Conservation (phyloP, 2,329 filamentous ascomycete species). For the Cytospora paraplurivora region DNA sequence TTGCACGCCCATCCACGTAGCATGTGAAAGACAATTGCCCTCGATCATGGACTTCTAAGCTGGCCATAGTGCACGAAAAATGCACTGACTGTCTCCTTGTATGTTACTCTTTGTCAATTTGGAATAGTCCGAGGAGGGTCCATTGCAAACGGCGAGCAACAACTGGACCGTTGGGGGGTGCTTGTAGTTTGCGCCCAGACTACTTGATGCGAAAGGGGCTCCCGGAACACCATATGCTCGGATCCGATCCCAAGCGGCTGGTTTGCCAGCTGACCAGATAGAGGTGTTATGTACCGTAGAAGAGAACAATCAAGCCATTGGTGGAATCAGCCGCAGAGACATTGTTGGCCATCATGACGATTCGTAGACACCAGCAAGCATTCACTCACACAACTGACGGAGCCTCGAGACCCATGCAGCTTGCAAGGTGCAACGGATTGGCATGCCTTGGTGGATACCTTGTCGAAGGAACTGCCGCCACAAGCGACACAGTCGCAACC, state of each 20-base stretch:
- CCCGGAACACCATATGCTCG: constrained; percentile 7
- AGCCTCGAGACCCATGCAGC: background rate
- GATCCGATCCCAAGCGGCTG: background rate
- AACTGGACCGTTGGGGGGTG: background rate
- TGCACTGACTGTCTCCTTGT: background rate
- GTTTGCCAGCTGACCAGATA: background rate
- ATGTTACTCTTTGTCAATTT: background rate
- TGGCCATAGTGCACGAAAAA: constrained; percentile 1
- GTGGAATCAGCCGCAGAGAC: background rate
- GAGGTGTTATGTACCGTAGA: background rate
- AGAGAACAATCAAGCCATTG: background rate
- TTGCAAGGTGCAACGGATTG: background rate
- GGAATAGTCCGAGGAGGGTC: background rate
- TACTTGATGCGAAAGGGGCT: constrained; percentile 1
- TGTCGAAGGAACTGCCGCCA: constrained; percentile 8
- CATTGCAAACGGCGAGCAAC: background rate
- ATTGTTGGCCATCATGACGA: background rate
- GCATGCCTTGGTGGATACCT: background rate
- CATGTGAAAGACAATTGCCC: background rate
- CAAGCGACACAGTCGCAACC: background rate
- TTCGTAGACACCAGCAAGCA: background rate
- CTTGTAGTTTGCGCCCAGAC: constrained; percentile 14
- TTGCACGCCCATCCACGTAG: constrained; percentile 2
- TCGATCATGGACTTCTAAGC: background rate
- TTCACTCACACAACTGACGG: background rate